Base-by-base conservation (phyloP, 306 rosid genomes). In the Lathyrus sativus region DNA sequence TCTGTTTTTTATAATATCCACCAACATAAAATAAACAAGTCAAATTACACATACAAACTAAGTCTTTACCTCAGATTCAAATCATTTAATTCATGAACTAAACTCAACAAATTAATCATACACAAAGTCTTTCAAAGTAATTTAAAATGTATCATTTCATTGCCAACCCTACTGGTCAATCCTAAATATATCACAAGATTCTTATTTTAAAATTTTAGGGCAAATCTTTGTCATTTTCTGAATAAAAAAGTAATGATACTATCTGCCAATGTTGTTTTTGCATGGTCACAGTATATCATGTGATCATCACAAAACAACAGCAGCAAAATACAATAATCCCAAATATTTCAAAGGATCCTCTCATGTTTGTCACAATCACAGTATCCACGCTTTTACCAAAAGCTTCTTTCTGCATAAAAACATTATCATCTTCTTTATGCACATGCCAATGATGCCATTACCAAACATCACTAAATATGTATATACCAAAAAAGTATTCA, bases 261-360 rank as follows among this genome's bases (percentile, higher is more conserved):
- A 38, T 29, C 62, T 56, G 62, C 41, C 62, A 56, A 56, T 56
- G 62, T 56, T 29, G 62, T 56, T 56, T 56, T 56, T 56, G 62
- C 62, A 56, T 56, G 62, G 41, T 29, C 62, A 56, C 56, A 50
- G 60, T 54, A 11, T 15, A 37, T 54, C 61, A 19, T 48, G 54
- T 65, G 70, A 60, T 22, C 51, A 53, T 51, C 37, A 49, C 42
- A 11, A 11, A 7, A 19, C 14, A 62, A 2, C 56, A 51, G 0
- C 28, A 26, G 11, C 26, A 60, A 60, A 60, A 43, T 4, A 29
- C 33, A 24, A 58, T 13, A 35, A 37, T 58, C 66, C 70, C 39
- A 71, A 78, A 66, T 54, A 73, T 22, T 62, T 62, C 73, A 9
- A 38, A 44, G 60, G n/a, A 13, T 71, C 60, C 65, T 73, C 82